These are phyloP conservation scores for Cordyceps farinosa DNA, from an alignment of 2,329 filamentous ascomycete species.

Conservation along the genomic window DNA sequence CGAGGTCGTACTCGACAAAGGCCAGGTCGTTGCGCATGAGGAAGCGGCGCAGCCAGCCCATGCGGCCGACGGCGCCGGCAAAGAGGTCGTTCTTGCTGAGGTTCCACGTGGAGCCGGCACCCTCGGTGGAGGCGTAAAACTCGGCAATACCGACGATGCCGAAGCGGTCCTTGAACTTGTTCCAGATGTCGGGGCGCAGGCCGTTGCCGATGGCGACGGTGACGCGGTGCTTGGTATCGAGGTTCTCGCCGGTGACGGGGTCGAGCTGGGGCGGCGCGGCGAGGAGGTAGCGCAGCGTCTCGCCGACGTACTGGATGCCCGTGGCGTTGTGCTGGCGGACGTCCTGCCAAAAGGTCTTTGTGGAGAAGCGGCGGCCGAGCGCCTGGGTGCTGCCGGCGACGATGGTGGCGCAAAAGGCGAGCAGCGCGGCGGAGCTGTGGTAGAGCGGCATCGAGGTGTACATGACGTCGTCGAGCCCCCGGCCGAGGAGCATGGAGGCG, in stretches of 20 bases:
- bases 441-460: conserved; percentile 89
- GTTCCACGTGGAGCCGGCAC: conserved; percentile 67
- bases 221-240: conserved; percentile 72
- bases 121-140: conserved; percentile 79
- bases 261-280: conserved; percentile 61
- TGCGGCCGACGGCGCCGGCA: conserved; percentile 74
- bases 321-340: conserved; percentile 68
- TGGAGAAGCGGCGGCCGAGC: conserved; percentile 75
- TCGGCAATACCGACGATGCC: conserved; percentile 69
- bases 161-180: conserved; percentile 76
- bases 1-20: conserved; percentile 68
- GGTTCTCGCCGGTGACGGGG: conserved; percentile 58
- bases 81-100: conserved; percentile 67
- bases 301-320: conserved; percentile 81
- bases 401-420: conserved; percentile 64
- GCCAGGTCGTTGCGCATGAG: conserved; percentile 49
- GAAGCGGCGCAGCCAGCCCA: conserved; percentile 58
- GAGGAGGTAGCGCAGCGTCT: conserved; percentile 80
- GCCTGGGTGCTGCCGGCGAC: conserved; percentile 62
- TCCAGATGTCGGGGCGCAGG: conserved; percentile 81
- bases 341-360: conserved; percentile 72
- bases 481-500: conserved; percentile 51
- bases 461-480: conserved; percentile 63
- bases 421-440: conserved; percentile 71
- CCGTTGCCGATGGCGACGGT: conserved; percentile 79